phyloP scores from a whole-genome alignment of 345 rosid genomes.

The Aquilaria yunnanensis region DNA sequence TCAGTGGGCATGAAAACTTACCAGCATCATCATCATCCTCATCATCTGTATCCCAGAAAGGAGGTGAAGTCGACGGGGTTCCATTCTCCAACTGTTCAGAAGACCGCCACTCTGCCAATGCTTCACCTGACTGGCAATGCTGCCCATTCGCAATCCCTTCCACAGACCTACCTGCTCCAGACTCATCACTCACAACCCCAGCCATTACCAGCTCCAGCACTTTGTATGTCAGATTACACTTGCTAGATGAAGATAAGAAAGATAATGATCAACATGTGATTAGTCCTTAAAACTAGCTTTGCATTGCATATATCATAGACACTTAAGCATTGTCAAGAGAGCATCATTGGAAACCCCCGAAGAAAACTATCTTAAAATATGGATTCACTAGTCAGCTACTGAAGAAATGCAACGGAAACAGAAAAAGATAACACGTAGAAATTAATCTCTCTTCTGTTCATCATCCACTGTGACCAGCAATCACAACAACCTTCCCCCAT shows the following conservation, averaged over 20 bases:
- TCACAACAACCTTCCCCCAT: too few species aligned
- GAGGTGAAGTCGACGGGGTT: slow-evolving; percentile 79
- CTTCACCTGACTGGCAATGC: slow-evolving; percentile 70
- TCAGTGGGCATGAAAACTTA: slow-evolving; percentile 17
- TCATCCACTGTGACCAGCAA: too few species aligned
- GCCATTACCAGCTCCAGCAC: slow-evolving; percentile 55
- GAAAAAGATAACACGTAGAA: too few species aligned
- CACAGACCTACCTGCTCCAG: slow-evolving; percentile 61
- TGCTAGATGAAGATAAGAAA: slow-evolving; percentile 16
- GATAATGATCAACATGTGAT: neutral
- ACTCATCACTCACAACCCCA: slow-evolving; percentile 52
- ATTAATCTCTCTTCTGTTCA: too few species aligned
- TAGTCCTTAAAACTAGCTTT: slow-evolving; percentile 12
- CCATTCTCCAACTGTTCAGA: slow-evolving; percentile 93
- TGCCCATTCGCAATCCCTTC: slow-evolving; percentile 58
- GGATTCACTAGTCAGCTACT: too few species aligned
- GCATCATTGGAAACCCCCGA: neutral
- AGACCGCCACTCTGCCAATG: slow-evolving; percentile 86
- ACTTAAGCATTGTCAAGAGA: neutral
- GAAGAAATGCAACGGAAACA: too few species aligned
- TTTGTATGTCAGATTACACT: slow-evolving; percentile 17
- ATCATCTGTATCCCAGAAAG: slow-evolving; percentile 84
- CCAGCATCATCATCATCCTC: slow-evolving; percentile 74
- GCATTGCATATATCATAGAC: neutral
- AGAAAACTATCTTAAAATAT: neutral